Evolutionary conservation across 345 rosid species (phyloP), one percentile per base, ranked within the genome.

Genomic region (Ricinus communis): DNA sequence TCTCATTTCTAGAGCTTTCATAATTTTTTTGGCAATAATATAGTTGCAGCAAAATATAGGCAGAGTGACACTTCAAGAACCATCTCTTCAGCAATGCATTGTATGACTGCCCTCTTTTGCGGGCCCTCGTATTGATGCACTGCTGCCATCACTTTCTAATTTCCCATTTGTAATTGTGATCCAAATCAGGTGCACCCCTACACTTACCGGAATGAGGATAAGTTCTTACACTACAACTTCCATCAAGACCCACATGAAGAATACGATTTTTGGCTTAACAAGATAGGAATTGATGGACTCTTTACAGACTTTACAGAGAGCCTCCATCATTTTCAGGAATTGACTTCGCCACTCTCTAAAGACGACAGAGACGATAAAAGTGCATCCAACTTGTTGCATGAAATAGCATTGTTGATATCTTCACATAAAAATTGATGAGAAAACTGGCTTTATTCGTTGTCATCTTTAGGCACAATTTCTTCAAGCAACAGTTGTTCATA

Each of bases 271-370:
- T 94, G 99, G 99, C 70, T 94, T 64, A 87, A 84, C 76, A 81
- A 80, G 76, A 82, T 92, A 0, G 92, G 96, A 69, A 89, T 90
- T 1, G 97, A 90, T 70, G 97, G 99, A 49, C 87, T 92, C 69
- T 92, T 95, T 69, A 95, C 99, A 22, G 99, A 95, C 75, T 92
- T 90, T 85, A 85, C 99, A 0, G 93, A 97, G 57, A 92, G 96
- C 78, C 86, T 95, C 14, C 91, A 87, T 54, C 80, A 76, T 24
- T 92, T 49, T 62, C 93, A 86, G 76, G 89, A 92, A 67, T 74
- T 77, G 91, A 67, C 79, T 47, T 73, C 90, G 38, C 87, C 93
- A 51, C 77, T 77, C 16, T 43, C 82, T 27, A 41, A 69, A 43
- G 70, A 68, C 47, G 71, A 58, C 31, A 18, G 58, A 1, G 53